phyloP scores from a whole-genome alignment of 768 basidiomycete genomes.

The Tulasnella sp. region DNA sequence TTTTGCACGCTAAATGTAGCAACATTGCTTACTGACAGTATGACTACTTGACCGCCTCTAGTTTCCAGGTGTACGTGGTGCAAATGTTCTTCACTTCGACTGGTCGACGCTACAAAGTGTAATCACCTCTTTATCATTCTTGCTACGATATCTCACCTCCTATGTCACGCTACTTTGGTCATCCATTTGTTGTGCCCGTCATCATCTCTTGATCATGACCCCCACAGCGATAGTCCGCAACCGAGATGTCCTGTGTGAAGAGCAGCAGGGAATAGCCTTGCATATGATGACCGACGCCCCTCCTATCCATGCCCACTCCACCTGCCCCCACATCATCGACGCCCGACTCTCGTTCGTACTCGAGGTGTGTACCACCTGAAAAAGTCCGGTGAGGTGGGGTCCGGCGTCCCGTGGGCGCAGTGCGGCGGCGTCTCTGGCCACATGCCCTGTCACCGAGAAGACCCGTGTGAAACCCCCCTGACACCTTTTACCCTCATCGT shows the following conservation, averaged over 20 bases:
- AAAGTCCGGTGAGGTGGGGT: background rate
- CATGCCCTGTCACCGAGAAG: background rate
- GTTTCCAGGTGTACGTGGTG: slow-evolving; percentile 82
- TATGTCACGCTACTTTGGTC: background rate
- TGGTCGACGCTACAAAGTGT: slow-evolving; percentile 82
- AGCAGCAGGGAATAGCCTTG: background rate
- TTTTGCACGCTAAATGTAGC: background rate
- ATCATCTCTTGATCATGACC: background rate
- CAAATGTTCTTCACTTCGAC: slow-evolving; percentile 97
- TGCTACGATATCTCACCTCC: background rate
- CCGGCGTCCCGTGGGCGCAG: background rate
- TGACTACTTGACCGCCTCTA: slow-evolving; percentile 27
- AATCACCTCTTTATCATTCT: slow-evolving; percentile 25
- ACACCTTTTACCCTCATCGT: background rate
- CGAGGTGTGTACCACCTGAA: background rate
- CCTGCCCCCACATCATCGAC: background rate
- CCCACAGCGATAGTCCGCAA: background rate
- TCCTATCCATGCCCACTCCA: background rate
- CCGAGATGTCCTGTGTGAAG: background rate
- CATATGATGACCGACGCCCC: background rate
- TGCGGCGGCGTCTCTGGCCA: background rate
- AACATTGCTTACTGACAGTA: slow-evolving; percentile 6
- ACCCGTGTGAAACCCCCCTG: background rate
- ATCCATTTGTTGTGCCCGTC: background rate
- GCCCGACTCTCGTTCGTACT: background rate